phyloP scores from a whole-genome alignment of 2,329 filamentous ascomycete genomes.

The Stagonosporopsis chrysanthemi region DNA sequence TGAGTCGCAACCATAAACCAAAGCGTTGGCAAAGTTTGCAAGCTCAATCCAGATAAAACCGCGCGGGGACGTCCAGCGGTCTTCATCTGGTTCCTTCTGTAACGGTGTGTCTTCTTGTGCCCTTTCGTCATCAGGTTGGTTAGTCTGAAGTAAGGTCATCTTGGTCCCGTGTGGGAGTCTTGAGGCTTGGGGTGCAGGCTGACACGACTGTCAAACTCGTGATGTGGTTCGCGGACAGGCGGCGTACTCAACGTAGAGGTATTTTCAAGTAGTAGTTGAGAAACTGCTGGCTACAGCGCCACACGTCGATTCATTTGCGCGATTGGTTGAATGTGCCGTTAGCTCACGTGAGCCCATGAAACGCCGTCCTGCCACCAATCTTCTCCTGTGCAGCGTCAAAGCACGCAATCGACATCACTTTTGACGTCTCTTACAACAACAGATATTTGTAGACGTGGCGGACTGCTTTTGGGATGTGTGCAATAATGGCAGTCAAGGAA shows the following conservation, averaged over 20 bases:
- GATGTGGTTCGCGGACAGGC: too few species aligned
- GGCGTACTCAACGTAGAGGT: neutral
- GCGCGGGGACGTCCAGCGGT: neutral
- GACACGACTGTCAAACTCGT: too few species aligned
- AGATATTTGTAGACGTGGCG: neutral
- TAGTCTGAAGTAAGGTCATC: neutral
- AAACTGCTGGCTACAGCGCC: too few species aligned
- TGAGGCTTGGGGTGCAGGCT: neutral
- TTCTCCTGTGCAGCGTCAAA: neutral
- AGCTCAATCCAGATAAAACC: neutral
- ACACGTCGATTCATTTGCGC: neutral
- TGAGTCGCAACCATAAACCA: conserved; percentile 63
- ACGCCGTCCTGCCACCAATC: neutral
- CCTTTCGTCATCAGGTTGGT: neutral
- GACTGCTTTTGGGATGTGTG: neutral
- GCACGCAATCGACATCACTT: neutral
- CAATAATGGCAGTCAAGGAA: neutral
- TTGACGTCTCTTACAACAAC: neutral
- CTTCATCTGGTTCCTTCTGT: neutral
- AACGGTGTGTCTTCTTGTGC: neutral
- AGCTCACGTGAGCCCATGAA: neutral
- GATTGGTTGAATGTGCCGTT: neutral
- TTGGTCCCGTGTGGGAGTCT: neutral
- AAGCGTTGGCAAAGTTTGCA: neutral
- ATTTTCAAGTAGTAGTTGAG: neutral